Percentiles rank a stretch among this genome's conserved stretches.
These are phyloP conservation scores for Cinchona pubescens DNA, from an alignment of 257 asterid species.

Conservation along the genomic window DNA sequence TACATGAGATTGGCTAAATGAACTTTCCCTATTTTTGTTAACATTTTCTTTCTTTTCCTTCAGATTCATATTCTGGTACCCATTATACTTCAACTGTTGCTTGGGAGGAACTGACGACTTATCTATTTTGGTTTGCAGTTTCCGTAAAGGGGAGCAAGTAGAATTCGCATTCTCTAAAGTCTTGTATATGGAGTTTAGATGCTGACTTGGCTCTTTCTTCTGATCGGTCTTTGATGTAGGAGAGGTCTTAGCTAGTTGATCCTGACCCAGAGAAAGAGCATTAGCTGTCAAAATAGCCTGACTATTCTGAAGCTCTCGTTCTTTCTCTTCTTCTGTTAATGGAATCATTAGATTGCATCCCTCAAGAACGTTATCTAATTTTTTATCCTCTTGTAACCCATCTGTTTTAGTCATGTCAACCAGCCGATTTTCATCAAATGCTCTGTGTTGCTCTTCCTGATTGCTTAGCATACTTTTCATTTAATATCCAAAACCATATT, in stretches of 20 bases:
- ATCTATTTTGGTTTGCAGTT: slow-evolving; percentile 28
- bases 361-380: slow-evolving; percentile 18
- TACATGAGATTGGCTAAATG: slow-evolving; percentile 37
- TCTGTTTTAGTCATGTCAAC: slow-evolving; percentile 19
- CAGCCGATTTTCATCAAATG: slow-evolving; percentile 25
- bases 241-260: slow-evolving; percentile 27
- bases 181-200: slow-evolving; percentile 16
- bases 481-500: slow-evolving; percentile 27
- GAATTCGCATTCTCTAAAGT: slow-evolving; percentile 26
- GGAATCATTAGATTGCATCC: slow-evolving; percentile 13
- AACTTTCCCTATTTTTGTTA: slow-evolving; percentile 30
- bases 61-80: slow-evolving; percentile 26
- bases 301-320: slow-evolving; percentile 27
- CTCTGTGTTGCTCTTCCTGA: slow-evolving; percentile 26
- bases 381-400: slow-evolving; percentile 19
- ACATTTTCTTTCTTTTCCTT: slow-evolving; percentile 32
- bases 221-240: slow-evolving; percentile 26
- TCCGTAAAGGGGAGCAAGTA: slow-evolving; percentile 25
- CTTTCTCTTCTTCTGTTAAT: slow-evolving; percentile 22
- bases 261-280: slow-evolving; percentile 12
- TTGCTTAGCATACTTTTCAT: slow-evolving; percentile 14
- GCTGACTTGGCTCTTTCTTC: slow-evolving; percentile 22
- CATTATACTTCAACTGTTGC: slow-evolving; percentile 28
- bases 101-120: slow-evolving; percentile 32
- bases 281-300: slow-evolving; percentile 13